Base-by-base conservation (phyloP, 805 yeast species). In the Metschnikowia anglica region DNA sequence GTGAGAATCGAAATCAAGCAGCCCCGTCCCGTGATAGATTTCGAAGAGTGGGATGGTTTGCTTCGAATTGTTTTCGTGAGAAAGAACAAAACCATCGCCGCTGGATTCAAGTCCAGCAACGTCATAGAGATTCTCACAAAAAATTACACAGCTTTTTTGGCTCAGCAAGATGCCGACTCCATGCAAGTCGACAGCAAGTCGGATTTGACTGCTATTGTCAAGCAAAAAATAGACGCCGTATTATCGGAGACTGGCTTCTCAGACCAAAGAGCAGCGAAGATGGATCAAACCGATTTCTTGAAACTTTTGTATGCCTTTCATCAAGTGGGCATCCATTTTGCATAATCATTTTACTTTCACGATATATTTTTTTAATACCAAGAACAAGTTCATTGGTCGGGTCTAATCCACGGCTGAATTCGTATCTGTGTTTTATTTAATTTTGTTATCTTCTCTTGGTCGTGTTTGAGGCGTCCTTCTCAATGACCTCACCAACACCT, bases 271-370 rank as follows among this genome's bases (percentile, higher is more conserved):
- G 84, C 98, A 2, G 85, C 95, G 24, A 93, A 93, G 63, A 79
- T 95, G 68, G 98, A 90, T 61, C 97, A 93, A 68, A 87, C 90
- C 18, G 99, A 93, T 61, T 93, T 93, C 65, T 72, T 93, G 56
- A 84, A 76, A 60, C 69, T 93, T 36, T 69, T 93, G 44, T 89
- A 85, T 55, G 97, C 96, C 2, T 93, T 93, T 74, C 97, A 93
- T 66, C 93, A 91, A 65, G 97, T 88, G 35, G 98, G 98, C 33
- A 86, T 93, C 47, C 98, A 91, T 65, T 93, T 93, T 68, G 96
- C 97, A 44, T 90, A 69, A 41, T 33, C 32, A 5, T 36, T 23
- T 26, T 25, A 20, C 37, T 20, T 48, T 20, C 28, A 39, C 17
- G 13, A 25, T n/a, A 30, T 37, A 33, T 38, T 23, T 37, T 36